These are phyloP conservation scores for Paraconiothyrium brasiliense DNA, from an alignment of 2,329 filamentous ascomycete species.

Conservation along the genomic window DNA sequence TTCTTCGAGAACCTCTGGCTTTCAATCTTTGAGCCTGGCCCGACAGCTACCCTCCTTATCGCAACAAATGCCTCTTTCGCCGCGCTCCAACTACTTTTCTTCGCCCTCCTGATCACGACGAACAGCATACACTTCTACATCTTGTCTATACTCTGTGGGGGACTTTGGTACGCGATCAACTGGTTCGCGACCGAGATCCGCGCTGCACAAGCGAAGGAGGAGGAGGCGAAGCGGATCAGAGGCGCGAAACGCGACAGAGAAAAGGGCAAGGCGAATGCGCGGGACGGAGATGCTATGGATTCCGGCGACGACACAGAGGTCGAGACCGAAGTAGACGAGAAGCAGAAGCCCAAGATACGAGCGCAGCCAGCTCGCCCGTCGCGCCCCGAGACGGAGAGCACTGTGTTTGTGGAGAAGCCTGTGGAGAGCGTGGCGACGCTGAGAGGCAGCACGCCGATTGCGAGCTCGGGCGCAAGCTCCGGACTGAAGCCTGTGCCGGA, in stretches of 20 bases:
- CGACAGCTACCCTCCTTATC: conserved; percentile 85
- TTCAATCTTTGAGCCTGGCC: conserved; percentile 91
- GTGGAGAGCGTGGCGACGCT: conserved; percentile 17
- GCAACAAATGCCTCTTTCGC: conserved; percentile 93
- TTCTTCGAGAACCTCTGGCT: conserved; percentile 83
- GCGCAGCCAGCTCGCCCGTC: conserved; percentile 25
- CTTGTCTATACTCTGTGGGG: conserved; percentile 79
- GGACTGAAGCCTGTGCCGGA: conserved; percentile 41
- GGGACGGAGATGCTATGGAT: conserved; percentile 51
- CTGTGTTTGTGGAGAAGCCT: conserved; percentile 45
- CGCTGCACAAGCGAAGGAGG: conserved; percentile 57
- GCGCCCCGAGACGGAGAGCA: conserved; percentile 43
- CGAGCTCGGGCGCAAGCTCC: conserved; percentile 41
- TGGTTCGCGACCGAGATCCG: conserved; percentile 84
- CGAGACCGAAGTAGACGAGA: conserved; percentile 47
- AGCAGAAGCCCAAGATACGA: conserved; percentile 27
- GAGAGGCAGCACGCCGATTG: conserved; percentile 33
- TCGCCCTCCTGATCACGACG: conserved; percentile 79
- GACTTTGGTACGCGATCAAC: conserved; percentile 94
- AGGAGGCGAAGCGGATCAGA: conserved; percentile 59
- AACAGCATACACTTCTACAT: conserved; percentile 89
- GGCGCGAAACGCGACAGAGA: conserved; percentile 56
- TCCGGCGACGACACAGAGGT: conserved; percentile 59
- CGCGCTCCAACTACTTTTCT: conserved; percentile 80
- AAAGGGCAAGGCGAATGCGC: conserved; percentile 40